phyloP scores from a whole-genome alignment of 2,329 filamentous ascomycete genomes.

The Pleurostoma richardsiae region DNA sequence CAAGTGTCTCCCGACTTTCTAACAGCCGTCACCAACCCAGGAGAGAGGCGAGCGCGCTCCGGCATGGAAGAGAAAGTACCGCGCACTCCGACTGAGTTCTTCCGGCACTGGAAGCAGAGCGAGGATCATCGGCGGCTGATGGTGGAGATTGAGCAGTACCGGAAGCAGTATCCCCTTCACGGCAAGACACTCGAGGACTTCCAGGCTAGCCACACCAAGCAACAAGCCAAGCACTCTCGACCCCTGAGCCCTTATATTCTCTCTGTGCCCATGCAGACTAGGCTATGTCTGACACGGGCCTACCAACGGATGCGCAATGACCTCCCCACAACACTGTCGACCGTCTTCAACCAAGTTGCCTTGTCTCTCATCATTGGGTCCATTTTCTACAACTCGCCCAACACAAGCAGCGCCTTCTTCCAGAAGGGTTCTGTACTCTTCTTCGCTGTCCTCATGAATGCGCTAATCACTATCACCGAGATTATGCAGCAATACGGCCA shows the following conservation, averaged over 20 bases:
- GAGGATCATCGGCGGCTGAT: neutral
- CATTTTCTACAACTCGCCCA: slow-evolving; percentile 57
- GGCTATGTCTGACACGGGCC: slow-evolving; percentile 54
- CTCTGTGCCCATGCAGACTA: slow-evolving; percentile 57
- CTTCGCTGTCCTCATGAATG: slow-evolving; percentile 25
- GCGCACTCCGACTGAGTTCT: neutral
- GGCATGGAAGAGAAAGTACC: neutral
- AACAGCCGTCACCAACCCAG: neutral
- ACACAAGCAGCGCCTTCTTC: slow-evolving; percentile 53
- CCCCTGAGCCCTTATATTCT: slow-evolving; percentile 61
- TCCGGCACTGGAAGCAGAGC: neutral
- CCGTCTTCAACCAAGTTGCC: slow-evolving; percentile 38
- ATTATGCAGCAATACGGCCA: slow-evolving; percentile 15
- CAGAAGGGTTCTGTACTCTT: slow-evolving; percentile 18
- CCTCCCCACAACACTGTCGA: slow-evolving; percentile 59
- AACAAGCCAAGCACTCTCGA: slow-evolving; percentile 14
- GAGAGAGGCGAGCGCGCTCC: neutral
- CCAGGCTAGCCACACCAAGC: neutral
- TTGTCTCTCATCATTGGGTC: slow-evolving; percentile 55
- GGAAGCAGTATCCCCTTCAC: neutral
- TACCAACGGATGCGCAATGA: slow-evolving; percentile 63
- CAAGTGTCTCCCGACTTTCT: slow-evolving; percentile 27
- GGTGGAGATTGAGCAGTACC: neutral
- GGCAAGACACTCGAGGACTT: neutral
- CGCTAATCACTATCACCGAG: slow-evolving; percentile 18